These are phyloP conservation scores for Paraconiothyrium brasiliense DNA, from an alignment of 2,329 filamentous ascomycete species.

Conservation along the genomic window DNA sequence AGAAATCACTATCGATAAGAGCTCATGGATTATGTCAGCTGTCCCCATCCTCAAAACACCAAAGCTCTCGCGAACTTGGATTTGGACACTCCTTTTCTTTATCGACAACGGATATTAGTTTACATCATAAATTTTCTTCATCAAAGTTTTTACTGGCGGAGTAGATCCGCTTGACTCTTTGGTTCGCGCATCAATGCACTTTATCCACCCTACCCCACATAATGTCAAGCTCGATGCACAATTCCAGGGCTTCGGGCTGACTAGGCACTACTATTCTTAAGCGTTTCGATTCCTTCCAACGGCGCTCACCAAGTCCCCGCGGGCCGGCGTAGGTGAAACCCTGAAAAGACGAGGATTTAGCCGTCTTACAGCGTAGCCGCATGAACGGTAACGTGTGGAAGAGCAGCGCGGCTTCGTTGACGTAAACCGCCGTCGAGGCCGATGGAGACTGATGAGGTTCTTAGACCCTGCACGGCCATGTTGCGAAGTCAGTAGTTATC, in stretches of 20 bases:
- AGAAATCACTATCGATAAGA: constrained; percentile 6
- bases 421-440: neutral
- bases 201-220: constrained; percentile 4
- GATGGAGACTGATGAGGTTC: neutral
- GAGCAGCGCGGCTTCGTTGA: neutral
- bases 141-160: neutral
- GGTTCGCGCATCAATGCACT: neutral
- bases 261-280: constrained; percentile 8
- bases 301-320: constrained; percentile 1
- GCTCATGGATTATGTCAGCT: constrained; percentile 2
- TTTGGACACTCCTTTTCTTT: neutral
- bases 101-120: neutral
- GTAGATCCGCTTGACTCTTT: neutral
- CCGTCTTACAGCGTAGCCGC: constrained; percentile 1
- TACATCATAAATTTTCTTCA: constrained; percentile 7
- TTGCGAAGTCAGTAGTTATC: neutral
- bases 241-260: constrained; percentile 3
- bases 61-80: constrained; percentile 3
- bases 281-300: neutral
- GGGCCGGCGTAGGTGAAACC: constrained; percentile 2
- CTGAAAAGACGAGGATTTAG: constrained; percentile 2
- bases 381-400: neutral
- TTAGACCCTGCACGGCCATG: neutral
- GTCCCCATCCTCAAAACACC: neutral
- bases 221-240: constrained; percentile 2